Conservation (phyloP, 148 eudicot species). For the Euryodendron excelsum region DNA sequence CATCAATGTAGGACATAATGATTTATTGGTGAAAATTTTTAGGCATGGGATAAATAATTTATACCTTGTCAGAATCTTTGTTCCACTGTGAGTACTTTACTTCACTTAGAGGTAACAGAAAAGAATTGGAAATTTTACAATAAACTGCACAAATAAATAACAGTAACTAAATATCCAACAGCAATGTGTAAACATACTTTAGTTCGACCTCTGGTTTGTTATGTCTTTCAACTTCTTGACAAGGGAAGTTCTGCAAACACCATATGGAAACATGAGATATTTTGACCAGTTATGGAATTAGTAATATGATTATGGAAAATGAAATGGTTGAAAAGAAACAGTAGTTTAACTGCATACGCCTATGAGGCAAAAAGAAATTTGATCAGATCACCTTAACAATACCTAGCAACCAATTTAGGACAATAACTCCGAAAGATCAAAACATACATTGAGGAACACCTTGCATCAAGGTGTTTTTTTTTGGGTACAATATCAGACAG, state of each 20-base stretch:
- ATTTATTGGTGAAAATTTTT: not conserved
- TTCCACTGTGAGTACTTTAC: not conserved
- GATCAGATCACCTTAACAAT: too few species aligned
- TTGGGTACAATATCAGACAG: too few species aligned
- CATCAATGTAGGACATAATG: not conserved
- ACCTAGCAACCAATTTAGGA: too few species aligned
- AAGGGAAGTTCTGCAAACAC: slow-evolving; percentile 85
- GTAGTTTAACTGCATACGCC: not conserved
- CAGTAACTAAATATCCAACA: not conserved
- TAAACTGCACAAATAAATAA: not conserved
- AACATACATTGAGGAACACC: too few species aligned
- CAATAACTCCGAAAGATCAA: too few species aligned
- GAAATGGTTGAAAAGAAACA: not conserved
- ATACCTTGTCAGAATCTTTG: not conserved
- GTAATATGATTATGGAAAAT: not conserved
- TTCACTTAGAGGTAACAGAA: not conserved
- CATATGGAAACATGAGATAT: slow-evolving; percentile 7
- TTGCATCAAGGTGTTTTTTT: too few species aligned
- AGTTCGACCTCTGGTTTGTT: slow-evolving; percentile 97
- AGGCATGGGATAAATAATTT: not conserved
- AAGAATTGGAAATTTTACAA: not conserved
- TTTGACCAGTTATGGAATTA: not conserved
- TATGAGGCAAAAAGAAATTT: not conserved
- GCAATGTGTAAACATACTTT: slow-evolving; percentile 52
- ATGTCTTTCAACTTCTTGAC: slow-evolving; percentile 98